A percentile compares a stretch with the other conserved stretches of the same genome.
Evolutionary conservation across 108 stramenopile genomes (phyloP).

Genomic region (Pseudonitzschia pungens): DNA sequence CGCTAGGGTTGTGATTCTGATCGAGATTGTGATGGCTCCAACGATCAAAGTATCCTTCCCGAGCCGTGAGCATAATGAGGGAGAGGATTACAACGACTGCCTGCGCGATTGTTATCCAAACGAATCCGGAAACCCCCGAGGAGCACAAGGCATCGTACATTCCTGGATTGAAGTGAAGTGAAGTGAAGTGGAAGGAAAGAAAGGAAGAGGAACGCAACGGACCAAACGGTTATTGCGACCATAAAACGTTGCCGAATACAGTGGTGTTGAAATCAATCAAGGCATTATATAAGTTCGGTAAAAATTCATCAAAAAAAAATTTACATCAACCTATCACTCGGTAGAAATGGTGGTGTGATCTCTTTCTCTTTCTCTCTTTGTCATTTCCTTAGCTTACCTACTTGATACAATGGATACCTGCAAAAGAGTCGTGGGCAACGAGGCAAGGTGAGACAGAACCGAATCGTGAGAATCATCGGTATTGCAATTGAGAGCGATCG

Average conservation of each 20-base stretch:
- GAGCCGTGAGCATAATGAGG: constrained; percentile 6
- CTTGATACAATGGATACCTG: background rate
- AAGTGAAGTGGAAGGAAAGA: background rate
- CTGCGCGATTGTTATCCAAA: background rate
- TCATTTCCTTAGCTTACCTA: background rate
- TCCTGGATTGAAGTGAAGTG: too few relatives aligned
- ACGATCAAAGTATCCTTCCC: background rate
- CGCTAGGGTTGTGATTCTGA: background rate
- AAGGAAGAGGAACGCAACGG: too few relatives aligned
- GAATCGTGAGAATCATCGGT: background rate
- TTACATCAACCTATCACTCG: too few relatives aligned
- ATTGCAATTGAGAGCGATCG: background rate
- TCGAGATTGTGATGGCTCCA: too few relatives aligned
- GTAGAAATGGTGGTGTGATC: too few relatives aligned
- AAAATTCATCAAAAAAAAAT: too few relatives aligned
- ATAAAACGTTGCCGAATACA: too few relatives aligned
- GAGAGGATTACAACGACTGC: background rate
- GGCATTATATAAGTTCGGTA: too few relatives aligned
- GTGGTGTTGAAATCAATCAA: background rate
- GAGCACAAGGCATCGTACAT: background rate
- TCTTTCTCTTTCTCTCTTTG: too few relatives aligned
- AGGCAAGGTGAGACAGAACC: background rate
- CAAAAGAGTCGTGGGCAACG: background rate
- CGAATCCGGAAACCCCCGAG: background rate
- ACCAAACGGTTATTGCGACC: too few relatives aligned